A percentile compares a stretch with the other conserved stretches of the same genome.
Evolutionary conservation across 305 asterid genomes (phyloP).

Genomic region (Fraxinus dipetala): DNA sequence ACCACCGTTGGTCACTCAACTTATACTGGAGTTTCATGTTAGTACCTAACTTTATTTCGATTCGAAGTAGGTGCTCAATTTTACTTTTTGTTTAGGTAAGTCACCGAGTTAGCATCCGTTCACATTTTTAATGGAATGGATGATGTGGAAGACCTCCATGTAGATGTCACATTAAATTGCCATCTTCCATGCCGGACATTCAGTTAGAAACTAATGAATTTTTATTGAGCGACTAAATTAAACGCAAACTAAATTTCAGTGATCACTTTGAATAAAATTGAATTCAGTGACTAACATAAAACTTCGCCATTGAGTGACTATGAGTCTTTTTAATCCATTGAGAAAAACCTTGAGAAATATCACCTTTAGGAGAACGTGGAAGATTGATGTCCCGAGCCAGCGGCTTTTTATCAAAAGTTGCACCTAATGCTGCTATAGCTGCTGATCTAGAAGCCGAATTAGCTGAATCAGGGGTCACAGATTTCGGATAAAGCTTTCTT

Average conservation of each 20-base stretch:
- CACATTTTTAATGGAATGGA: background rate
- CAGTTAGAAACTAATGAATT: background rate
- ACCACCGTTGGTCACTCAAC: background rate
- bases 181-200: background rate
- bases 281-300: background rate
- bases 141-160: background rate
- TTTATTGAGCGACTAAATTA: background rate
- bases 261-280: background rate
- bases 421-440: constrained; percentile 63
- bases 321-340: background rate
- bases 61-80: background rate
- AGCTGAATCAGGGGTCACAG: constrained; percentile 66
- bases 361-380: constrained; percentile 74
- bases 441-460: constrained; percentile 51
- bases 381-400: constrained; percentile 52
- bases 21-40: background rate
- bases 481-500: constrained; percentile 79
- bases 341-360: background rate
- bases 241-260: background rate
- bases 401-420: constrained; percentile 53
- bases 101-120: background rate
- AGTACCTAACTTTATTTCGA: background rate
- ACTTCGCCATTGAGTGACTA: background rate
- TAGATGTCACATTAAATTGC: background rate
- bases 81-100: background rate